Base-by-base conservation (phyloP, 768 basidiomycete genomes). In the Phlegmacium glaucopus region DNA sequence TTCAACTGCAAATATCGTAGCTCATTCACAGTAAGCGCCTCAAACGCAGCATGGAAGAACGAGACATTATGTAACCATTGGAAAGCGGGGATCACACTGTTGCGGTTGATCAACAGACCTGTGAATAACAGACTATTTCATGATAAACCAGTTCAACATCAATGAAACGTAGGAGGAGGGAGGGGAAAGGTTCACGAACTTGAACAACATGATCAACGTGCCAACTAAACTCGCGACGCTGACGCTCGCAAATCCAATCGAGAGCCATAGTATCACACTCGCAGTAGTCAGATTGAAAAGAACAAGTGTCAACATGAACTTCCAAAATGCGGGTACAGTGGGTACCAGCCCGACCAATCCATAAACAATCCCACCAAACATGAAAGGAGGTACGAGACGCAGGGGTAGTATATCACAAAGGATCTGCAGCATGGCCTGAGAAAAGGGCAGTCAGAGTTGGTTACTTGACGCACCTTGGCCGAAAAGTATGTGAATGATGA, bases 1-100 rank as follows among this genome's bases (percentile, higher is more conserved):
- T 91, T 92, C 29, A 99, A 72, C 60, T 94, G 90, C 25, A 98
- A 70, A 67, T 96, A 97, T 42, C 94, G 77, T 48, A 99, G 72
- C 65, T 99, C 96, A 62, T 98, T 99, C 48, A 99, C 96, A n/a
- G 94, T 85, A 32, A 99, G 77, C 1, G 90, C 94, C 69, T 99
- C 96, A 56, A 94, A 98, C 0, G 91, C 96, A 17, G 96, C 95
- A 70, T 99, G 96, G 85, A 96, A 99, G 77, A 98, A 98, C 5
- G 94, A 96, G 6, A 90, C 61, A 0, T 87, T 93, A 61, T 94
- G 89, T 49, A 99, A 70, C 90, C 92, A 96, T 48, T 79, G 83
- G 42, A 96, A 72, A 30, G 72, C 75, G 0, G 76, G 74, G 0
- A 80, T 75, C 10, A 97, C 80, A 22, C 87, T 86, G 50, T 94